phyloP scores from a whole-genome alignment of 169 alveolate species.

The Pseudocohnilembus persalinus region DNA sequence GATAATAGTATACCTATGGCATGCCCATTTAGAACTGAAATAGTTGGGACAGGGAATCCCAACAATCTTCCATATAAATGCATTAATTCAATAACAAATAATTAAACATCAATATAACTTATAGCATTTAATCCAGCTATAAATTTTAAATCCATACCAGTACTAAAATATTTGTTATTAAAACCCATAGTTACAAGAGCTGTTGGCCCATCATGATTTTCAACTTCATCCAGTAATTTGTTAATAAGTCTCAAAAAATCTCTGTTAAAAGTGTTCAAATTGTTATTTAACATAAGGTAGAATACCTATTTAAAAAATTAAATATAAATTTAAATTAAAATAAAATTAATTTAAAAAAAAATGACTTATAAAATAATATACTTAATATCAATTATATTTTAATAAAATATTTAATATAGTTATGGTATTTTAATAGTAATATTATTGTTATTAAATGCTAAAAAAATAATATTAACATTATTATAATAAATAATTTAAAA shows the following conservation, averaged over 20 bases:
- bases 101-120: conserved; percentile 15
- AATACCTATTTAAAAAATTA: conserved; percentile 36
- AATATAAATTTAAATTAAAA: too few relatives aligned
- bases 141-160: conserved; percentile 66
- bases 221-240: conserved; percentile 52
- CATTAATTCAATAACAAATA: conserved; percentile 31
- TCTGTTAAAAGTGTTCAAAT: conserved; percentile 45
- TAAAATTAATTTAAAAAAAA: too few relatives aligned
- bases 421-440: too few relatives aligned
- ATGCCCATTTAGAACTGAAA: conserved; percentile 70
- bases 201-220: conserved; percentile 53
- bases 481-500: too few relatives aligned
- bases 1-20: conserved; percentile 9
- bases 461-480: too few relatives aligned
- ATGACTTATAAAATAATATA: too few relatives aligned
- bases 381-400: too few relatives aligned
- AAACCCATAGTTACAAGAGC: conserved; percentile 61
- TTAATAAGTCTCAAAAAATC: conserved; percentile 49
- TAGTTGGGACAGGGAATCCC: conserved; percentile 55
- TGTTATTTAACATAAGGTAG: conserved; percentile 46
- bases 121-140: conserved; percentile 14
- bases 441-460: too few relatives aligned
- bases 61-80: conserved; percentile 53
- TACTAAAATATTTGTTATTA: conserved; percentile 51
- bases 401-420: too few relatives aligned